Percentiles rank a stretch among this genome's conserved stretches.
Evolutionary conservation across 2,329 filamentous ascomycete genomes (phyloP).

Genomic region (Calonectria honghensis): DNA sequence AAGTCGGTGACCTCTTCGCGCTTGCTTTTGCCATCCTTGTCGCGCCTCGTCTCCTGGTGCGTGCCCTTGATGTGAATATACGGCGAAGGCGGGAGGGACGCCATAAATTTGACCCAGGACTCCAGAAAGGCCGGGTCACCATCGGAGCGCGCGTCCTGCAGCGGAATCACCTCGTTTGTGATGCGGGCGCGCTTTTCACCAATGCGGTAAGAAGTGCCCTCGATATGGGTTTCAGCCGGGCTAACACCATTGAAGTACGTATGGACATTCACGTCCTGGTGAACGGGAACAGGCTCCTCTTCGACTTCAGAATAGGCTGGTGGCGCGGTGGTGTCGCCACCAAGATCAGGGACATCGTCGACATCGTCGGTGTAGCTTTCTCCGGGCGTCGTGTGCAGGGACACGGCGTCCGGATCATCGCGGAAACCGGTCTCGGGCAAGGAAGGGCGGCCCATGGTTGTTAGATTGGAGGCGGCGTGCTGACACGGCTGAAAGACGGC

Average conservation of each 20-base stretch:
- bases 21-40: constrained; percentile 45
- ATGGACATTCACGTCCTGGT: neutral
- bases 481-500: neutral
- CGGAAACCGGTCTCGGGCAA: constrained; percentile 18
- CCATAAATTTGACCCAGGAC: constrained; percentile 44
- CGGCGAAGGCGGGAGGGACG: constrained; percentile 42
- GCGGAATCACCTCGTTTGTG: constrained; percentile 41
- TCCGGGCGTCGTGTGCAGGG: constrained; percentile 45
- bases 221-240: constrained; percentile 37
- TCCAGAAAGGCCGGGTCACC: constrained; percentile 40
- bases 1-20: constrained; percentile 47
- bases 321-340: neutral
- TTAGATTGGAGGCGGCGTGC: neutral
- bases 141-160: constrained; percentile 46
- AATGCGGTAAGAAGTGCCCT: constrained; percentile 36
- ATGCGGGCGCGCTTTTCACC: constrained; percentile 45
- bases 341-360: constrained; percentile 13
- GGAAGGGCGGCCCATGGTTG: constrained; percentile 2
- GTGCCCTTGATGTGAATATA: constrained; percentile 47
- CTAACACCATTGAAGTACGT: constrained; percentile 29
- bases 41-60: constrained; percentile 42
- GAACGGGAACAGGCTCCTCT: neutral
- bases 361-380: constrained; percentile 39
- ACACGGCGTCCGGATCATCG: constrained; percentile 50
- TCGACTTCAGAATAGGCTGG: constrained; percentile 1